These are phyloP conservation scores for Aureobasidium sp. DNA, from an alignment of 2,329 filamentous ascomycete species.

Conservation along the genomic window DNA sequence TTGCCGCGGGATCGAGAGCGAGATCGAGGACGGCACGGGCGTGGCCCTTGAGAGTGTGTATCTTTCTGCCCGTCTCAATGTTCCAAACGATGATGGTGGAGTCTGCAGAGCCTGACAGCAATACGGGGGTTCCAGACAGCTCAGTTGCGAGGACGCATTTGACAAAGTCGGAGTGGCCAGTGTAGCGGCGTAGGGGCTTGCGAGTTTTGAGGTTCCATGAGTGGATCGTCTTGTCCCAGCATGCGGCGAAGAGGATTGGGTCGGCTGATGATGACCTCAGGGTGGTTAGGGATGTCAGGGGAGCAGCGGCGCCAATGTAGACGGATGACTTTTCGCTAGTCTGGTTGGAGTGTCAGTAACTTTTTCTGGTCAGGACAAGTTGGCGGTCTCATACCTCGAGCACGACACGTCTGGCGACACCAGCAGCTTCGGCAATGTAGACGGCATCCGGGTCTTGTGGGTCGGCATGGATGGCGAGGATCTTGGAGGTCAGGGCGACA, in stretches of 20 bases:
- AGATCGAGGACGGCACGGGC: constrained; percentile 74
- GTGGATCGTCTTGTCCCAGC: constrained; percentile 92
- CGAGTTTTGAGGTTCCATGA: constrained; percentile 64
- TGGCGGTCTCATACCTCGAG: constrained; percentile 56
- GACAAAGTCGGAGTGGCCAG: constrained; percentile 83
- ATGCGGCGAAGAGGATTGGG: constrained; percentile 69
- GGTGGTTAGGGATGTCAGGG: constrained; percentile 69
- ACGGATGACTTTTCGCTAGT: constrained; percentile 38
- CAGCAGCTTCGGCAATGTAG: constrained; percentile 83
- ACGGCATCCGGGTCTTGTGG: constrained; percentile 56
- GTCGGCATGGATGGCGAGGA: constrained; percentile 67
- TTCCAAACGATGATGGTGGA: constrained; percentile 67
- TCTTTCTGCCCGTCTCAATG: constrained; percentile 54
- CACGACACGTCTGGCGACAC: constrained; percentile 64
- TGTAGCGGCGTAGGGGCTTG: constrained; percentile 50
- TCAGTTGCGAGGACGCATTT: constrained; percentile 64
- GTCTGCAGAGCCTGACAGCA: constrained; percentile 43
- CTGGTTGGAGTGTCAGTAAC: constrained; percentile 25
- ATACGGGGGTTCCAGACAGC: constrained; percentile 52
- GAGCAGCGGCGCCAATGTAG: constrained; percentile 70
- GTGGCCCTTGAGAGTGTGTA: constrained; percentile 74
- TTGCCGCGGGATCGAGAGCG: constrained; percentile 61
- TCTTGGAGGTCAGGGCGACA: constrained; percentile 74
- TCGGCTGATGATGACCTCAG: constrained; percentile 37
- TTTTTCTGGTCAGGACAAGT: background rate